Percentiles rank a stretch among this genome's conserved stretches.
Evolutionary conservation across 768 basidiomycete species (phyloP).

Genomic region (Hericium erinaceus): DNA sequence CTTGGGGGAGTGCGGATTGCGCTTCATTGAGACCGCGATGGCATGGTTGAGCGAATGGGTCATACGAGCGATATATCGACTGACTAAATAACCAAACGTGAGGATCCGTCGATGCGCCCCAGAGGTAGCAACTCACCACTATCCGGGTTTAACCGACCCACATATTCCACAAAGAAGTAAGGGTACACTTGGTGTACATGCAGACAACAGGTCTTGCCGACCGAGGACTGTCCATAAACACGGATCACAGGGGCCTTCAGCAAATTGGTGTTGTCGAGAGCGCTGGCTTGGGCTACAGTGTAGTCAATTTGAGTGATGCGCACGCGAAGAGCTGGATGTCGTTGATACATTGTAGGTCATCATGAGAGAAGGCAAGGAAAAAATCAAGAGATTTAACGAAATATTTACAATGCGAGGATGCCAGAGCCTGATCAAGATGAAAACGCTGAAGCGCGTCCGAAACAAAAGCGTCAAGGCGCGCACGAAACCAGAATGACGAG

Average conservation of each 20-base stretch:
- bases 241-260: conserved; percentile 71
- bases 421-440: no score
- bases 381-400: no score
- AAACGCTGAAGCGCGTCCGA: no score
- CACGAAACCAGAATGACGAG: no score
- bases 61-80: conserved; percentile 58
- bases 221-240: conserved; percentile 77
- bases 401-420: no score
- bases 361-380: background rate
- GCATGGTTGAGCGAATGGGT: conserved; percentile 78
- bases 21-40: conserved; percentile 71
- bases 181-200: conserved; percentile 93
- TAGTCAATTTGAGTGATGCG: conserved; percentile 58
- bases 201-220: conserved; percentile 71
- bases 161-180: conserved; percentile 86
- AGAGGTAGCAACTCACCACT: conserved; percentile 39
- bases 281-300: conserved; percentile 43
- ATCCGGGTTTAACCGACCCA: conserved; percentile 50
- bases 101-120: background rate
- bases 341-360: conserved; percentile 1
- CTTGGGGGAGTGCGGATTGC: conserved; percentile 49
- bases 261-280: conserved; percentile 53
- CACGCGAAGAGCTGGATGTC: conserved; percentile 25
- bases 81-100: conserved; percentile 39
- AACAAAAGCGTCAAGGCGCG: no score